Evolutionary conservation across 352 stramenopile species (phyloP).

Genomic region (Phytopythium boreale): DNA sequence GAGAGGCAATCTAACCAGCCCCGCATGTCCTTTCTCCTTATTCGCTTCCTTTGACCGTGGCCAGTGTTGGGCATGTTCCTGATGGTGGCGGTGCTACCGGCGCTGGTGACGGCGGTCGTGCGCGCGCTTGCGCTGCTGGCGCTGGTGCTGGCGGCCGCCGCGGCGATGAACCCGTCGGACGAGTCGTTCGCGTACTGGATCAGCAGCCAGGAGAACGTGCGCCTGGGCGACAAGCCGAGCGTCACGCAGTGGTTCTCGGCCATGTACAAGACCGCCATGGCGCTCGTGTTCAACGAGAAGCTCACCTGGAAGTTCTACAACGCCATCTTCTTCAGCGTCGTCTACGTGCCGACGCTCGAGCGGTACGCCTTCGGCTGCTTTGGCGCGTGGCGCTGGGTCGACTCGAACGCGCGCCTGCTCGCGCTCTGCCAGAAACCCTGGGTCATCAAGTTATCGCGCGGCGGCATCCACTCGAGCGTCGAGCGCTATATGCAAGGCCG

Average conservation of each 20-base stretch:
- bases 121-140: constrained; percentile 34
- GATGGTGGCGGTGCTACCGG: constrained; percentile 54
- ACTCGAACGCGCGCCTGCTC: constrained; percentile 40
- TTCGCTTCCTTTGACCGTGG: neutral
- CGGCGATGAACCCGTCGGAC: constrained; percentile 62
- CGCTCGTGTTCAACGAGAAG: constrained; percentile 56
- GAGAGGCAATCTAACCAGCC: neutral
- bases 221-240: constrained; percentile 26
- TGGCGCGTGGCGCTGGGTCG: constrained; percentile 71
- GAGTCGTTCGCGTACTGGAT: constrained; percentile 72
- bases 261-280: constrained; percentile 66
- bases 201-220: constrained; percentile 55
- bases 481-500: constrained; percentile 31
- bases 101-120: constrained; percentile 41
- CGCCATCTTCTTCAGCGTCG: constrained; percentile 56
- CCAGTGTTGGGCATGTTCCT: constrained; percentile 74
- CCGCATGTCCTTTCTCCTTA: neutral
- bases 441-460: constrained; percentile 45
- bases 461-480: constrained; percentile 48
- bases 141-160: constrained; percentile 23
- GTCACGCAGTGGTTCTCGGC: constrained; percentile 70
- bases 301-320: constrained; percentile 67
- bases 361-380: constrained; percentile 65
- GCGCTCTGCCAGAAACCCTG: constrained; percentile 47
- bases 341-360: constrained; percentile 56